Conservation (phyloP, 441 rosid genomes). For the Hura crepitans region DNA sequence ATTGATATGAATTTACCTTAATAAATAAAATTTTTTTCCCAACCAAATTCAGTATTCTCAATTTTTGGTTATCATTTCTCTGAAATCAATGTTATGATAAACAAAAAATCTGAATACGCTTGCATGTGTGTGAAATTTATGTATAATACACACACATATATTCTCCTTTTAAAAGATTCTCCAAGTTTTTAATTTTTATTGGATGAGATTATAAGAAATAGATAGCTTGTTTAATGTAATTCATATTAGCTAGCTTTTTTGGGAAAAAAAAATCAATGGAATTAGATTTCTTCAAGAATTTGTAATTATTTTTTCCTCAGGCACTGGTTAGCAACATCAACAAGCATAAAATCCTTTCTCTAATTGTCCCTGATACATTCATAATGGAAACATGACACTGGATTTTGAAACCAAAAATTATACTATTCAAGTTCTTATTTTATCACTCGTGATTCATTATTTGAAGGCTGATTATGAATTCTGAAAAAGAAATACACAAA, state of each 20-base stretch:
- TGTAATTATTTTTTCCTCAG: too few species aligned
- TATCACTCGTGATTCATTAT: neutral
- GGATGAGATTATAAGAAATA: neutral
- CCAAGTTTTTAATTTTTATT: too few species aligned
- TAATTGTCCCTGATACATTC: neutral
- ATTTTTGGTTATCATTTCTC: too few species aligned
- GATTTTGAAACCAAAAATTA: neutral
- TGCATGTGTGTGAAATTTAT: too few species aligned
- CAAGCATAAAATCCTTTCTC: neutral
- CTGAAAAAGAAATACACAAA: neutral
- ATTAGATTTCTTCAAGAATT: too few species aligned
- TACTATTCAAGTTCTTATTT: neutral
- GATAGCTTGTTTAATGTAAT: too few species aligned
- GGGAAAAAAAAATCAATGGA: too few species aligned
- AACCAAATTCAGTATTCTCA: too few species aligned
- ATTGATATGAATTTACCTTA: too few species aligned
- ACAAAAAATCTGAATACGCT: too few species aligned
- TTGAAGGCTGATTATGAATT: neutral
- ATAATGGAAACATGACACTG: neutral
- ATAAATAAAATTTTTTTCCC: too few species aligned
- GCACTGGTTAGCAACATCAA: neutral
- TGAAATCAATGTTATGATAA: too few species aligned
- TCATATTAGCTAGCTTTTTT: neutral
- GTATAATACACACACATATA: neutral
- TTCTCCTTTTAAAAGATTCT: neutral